Percentiles rank a stretch among this genome's conserved stretches.
Evolutionary conservation across 148 eudicot genomes (phyloP).

Genomic region (Chenopodium quinoa): DNA sequence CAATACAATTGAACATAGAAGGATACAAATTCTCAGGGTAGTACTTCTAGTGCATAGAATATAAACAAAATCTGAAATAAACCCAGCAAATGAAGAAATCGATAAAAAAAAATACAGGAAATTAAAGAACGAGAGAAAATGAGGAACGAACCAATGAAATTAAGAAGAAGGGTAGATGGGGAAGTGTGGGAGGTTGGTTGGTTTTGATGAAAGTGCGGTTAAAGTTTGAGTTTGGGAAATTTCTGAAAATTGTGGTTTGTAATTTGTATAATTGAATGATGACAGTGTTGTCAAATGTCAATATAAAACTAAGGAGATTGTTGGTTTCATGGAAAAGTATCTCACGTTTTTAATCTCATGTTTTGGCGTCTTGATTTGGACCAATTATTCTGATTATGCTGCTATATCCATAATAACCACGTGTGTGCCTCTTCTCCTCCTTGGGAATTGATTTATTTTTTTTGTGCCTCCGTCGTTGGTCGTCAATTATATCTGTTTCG

Average conservation of each 20-base stretch:
- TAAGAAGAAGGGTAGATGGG: not conserved
- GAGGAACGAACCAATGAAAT: constrained; percentile 3
- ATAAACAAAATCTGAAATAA: not conserved
- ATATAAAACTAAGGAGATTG: too few relatives aligned
- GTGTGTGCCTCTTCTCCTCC: too few relatives aligned
- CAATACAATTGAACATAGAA: not conserved
- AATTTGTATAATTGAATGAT: not conserved
- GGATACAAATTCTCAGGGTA: not conserved
- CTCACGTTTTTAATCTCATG: too few relatives aligned
- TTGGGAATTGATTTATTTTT: too few relatives aligned
- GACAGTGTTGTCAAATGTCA: too few relatives aligned
- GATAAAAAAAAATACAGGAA: not conserved
- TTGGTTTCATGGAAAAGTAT: too few relatives aligned
- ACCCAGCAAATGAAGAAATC: not conserved
- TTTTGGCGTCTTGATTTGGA: too few relatives aligned
- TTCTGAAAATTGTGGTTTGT: too few relatives aligned
- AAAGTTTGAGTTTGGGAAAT: not conserved
- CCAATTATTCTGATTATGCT: too few relatives aligned
- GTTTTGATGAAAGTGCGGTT: not conserved
- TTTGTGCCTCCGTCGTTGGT: too few relatives aligned
- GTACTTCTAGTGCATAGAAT: not conserved
- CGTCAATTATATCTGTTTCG: too few relatives aligned
- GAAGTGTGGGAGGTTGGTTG: not conserved
- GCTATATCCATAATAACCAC: too few relatives aligned
- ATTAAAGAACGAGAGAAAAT: not conserved